These are phyloP conservation scores for Pleurozium schreberi DNA, from an alignment of 225 moss, liverwort and hornwort genomes.

Conservation along the genomic window DNA sequence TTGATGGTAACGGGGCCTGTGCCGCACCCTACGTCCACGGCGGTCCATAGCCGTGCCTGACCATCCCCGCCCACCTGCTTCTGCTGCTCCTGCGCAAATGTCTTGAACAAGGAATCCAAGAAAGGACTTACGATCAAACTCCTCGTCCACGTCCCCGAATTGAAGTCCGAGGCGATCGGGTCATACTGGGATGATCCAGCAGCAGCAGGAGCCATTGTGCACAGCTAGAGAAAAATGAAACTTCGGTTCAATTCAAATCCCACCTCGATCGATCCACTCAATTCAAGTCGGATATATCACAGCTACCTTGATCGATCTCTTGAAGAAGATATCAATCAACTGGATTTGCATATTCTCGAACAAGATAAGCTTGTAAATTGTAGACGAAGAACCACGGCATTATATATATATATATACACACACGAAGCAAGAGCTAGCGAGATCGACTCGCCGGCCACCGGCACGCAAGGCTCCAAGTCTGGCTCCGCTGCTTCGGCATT, in stretches of 20 bases:
- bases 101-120: background rate
- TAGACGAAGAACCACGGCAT: too few relatives aligned
- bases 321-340: too few relatives aligned
- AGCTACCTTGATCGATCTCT: too few relatives aligned
- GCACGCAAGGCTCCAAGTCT: too few relatives aligned
- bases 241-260: background rate
- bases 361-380: too few relatives aligned
- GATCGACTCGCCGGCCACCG: too few relatives aligned
- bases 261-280: background rate
- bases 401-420: too few relatives aligned
- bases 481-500: too few relatives aligned
- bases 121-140: background rate
- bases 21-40: constrained; percentile 25
- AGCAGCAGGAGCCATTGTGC: background rate
- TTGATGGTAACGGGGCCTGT: background rate
- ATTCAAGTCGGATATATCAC: background rate
- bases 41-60: background rate
- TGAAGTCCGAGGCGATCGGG: background rate
- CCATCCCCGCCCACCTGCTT: background rate
- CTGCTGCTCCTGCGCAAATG: background rate
- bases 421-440: too few relatives aligned
- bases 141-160: background rate
- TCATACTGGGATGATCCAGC: background rate
- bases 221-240: too few relatives aligned
- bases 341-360: too few relatives aligned